Evolutionary conservation across 2,329 filamentous ascomycete species (phyloP), one percentile per base, ranked within the genome.

Genomic region (Hypomyces rosellus): DNA sequence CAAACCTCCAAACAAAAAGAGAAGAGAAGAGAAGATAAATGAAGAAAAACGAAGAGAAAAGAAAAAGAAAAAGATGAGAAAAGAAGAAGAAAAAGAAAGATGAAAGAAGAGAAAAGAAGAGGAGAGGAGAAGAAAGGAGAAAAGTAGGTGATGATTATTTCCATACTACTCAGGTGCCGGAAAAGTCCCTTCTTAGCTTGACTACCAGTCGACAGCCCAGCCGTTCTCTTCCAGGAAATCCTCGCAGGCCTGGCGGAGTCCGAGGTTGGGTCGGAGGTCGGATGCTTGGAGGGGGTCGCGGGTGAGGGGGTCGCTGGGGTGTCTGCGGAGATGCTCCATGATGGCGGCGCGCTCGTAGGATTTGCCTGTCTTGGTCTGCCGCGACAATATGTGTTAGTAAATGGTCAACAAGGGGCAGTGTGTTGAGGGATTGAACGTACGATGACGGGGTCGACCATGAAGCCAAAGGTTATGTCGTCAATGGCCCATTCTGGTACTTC

Each of bases 261-360:
- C 86, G 41, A 95, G 75, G 65, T 97, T 97, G 0, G 89, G 86
- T 39, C 90, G 76, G 48, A 97, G 67, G 41, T 96, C 89, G 1
- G 75, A 71, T 1, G 81, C 74, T 0, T 69, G 70, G 45, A 96
- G 75, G 0, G 86, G 82, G 55, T 90, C 85, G 39, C 92, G 77
- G 1, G 92, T 96, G 34, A 97, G 67, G 1, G 93, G 93, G 65
- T 99, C 93, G 13, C 81, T 86, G 1, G 77, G 76, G 34, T 81
- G 81, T 18, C 86, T 77, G 60, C 86, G 85, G 22, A 99, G 75
- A 64, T 96, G 90, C 67, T 95, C 89, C 62, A 90, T 76, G 54
- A 99, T 86, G 14, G 88, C 88, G 0, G 88, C 78, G 39, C 92
- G 81, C 66, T 97, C 93, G 65, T 96, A 99, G 1, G 87, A 93